Evolutionary conservation across 1,284 basidiomycete genomes (phyloP), one percentile per base, ranked within the genome.

Genomic region (Rhodotorula sp.): DNA sequence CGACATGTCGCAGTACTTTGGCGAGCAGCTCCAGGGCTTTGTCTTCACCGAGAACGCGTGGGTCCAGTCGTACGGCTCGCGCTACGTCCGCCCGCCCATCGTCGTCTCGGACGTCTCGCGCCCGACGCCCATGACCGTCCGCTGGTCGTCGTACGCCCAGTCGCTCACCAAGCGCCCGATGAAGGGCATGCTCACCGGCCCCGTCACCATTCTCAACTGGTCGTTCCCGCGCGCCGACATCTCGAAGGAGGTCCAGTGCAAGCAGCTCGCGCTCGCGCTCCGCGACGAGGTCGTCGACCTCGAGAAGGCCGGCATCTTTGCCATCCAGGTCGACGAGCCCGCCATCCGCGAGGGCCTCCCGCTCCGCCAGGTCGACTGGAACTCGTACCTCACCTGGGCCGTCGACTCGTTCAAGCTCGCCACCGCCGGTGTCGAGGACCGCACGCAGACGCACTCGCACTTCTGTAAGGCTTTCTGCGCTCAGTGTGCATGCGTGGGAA

Each of bases 161-260:
- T 94, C 91, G 83, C 82, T 98, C 78, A 92, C 95, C 79, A 85
- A 88, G 82, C 91, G 90, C 84, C 93, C 96, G 80, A 96, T 99
- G 92, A 99, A 99, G 90, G 96, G 96, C 79, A 99, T 99, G 97
- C 80, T 83, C 75, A 96, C 96, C 74, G 71, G 69, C 23, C 82
- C 81, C 56, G 82, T 83, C 74, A 83, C 82, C 68, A 97, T 99
- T 84, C 89, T 99, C 83, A 98, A 98, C 88, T 99, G 97, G 97
- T 99, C 97, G 56, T 99, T 99, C 96, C 97, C 97, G 80, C 96
- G 97, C 85, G 93, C 93, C 78, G 97, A 99, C 83, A 91, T 99
- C 80, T 88, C 91, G 73, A 92, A 93, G 83, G 97, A 99, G 85
- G 83, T 96, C 75, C 97, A 99, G 86, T 94, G 93, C 82, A 94